phyloP scores from a whole-genome alignment of 345 rosid genomes.

The Pistacia vera region DNA sequence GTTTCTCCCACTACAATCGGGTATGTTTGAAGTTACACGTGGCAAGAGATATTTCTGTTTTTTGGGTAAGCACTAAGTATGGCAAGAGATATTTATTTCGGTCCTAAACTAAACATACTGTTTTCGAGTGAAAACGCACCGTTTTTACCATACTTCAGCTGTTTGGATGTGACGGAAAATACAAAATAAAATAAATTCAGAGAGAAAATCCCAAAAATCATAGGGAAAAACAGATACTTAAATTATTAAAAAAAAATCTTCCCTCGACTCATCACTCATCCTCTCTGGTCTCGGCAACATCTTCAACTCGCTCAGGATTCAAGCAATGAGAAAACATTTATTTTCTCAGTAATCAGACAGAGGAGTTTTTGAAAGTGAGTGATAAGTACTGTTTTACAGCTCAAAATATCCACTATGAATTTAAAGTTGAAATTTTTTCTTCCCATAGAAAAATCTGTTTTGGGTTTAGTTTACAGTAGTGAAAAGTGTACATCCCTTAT shows the following conservation, averaged over 20 bases:
- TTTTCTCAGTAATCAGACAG: neutral
- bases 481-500: neutral
- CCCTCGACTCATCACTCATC: neutral
- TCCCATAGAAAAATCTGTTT: neutral
- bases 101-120: no score
- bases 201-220: neutral
- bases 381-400: neutral
- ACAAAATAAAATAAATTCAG: neutral
- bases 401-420: neutral
- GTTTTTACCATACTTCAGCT: neutral
- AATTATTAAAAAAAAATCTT: neutral
- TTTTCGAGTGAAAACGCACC: neutral
- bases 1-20: neutral
- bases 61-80: no score
- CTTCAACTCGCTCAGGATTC: neutral
- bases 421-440: neutral
- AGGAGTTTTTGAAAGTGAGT: neutral
- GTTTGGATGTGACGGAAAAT: constrained; percentile 1
- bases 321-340: neutral
- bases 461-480: neutral
- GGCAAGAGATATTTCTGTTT: neutral
- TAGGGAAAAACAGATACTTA: neutral
- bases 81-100: no score
- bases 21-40: neutral
- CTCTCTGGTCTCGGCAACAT: neutral